A percentile compares a stretch with the other conserved stretches of the same genome.
phyloP scores from a whole-genome alignment of 2,329 filamentous ascomycete genomes.

The Epichloe festucae region DNA sequence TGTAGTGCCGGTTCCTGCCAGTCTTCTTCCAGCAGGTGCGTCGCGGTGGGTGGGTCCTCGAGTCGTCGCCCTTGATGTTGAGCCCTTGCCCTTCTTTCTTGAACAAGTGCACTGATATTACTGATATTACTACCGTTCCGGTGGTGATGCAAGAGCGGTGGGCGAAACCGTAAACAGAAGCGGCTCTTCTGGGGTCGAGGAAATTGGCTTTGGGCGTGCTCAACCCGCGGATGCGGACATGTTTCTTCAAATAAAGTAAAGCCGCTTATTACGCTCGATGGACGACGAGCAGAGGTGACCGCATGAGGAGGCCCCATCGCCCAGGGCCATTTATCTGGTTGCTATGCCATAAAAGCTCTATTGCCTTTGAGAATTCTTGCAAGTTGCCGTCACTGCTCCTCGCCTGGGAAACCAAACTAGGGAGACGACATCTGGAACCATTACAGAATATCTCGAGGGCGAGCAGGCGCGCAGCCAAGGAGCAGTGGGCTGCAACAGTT shows the following conservation, averaged over 20 bases:
- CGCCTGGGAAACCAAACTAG: slow-evolving; percentile 1
- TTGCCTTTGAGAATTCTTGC: background rate
- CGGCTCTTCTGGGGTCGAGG: too few relatives aligned
- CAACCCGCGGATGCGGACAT: too few relatives aligned
- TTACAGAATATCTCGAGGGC: slow-evolving; percentile 1
- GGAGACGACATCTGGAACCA: background rate
- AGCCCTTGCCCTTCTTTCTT: too few relatives aligned
- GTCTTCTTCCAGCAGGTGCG: too few relatives aligned
- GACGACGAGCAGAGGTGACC: background rate
- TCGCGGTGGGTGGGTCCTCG: too few relatives aligned
- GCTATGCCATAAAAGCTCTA: slow-evolving; percentile 3
- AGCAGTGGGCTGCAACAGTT: background rate
- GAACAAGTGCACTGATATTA: too few relatives aligned
- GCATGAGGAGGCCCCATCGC: background rate
- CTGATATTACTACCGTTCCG: too few relatives aligned
- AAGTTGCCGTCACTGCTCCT: background rate
- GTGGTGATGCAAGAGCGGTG: too few relatives aligned
- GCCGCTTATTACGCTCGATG: background rate
- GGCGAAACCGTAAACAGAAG: too few relatives aligned
- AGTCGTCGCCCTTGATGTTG: too few relatives aligned
- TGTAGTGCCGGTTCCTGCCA: too few relatives aligned
- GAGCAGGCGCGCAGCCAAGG: background rate
- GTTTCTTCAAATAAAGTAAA: background rate
- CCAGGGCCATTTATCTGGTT: background rate
- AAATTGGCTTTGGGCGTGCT: too few relatives aligned